Base-by-base conservation (phyloP, 108 stramenopile species). In the Skeletonema tropicum region DNA sequence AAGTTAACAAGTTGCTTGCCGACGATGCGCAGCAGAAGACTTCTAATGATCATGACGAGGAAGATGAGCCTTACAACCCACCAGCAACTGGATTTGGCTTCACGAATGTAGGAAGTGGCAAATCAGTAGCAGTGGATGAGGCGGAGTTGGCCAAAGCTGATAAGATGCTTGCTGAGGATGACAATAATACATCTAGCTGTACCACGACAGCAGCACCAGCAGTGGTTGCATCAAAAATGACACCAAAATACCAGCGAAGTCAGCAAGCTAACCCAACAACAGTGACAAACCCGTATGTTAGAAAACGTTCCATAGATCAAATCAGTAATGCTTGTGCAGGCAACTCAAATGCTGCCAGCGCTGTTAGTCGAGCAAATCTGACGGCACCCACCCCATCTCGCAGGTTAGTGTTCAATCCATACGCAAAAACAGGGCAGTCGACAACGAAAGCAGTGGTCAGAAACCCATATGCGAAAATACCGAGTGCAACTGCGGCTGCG, bases 401-500 rank as follows among this genome's bases (percentile, higher is more conserved):
- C 15, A 70, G 52, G 17, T 60, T 38, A 64, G 58, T 74, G 25
- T 68, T 41, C 72, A 80, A 80, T 69, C 79, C 79, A 25, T 80
- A 80, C 48, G 48, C 66, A 30, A 80, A 73, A 59, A 52, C 72
- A 59, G 1, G 12, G 17, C 35, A 36, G 13, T 42, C 41, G 11
- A 66, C 57, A 41, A 35, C 30, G 45, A 55, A 64, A 42, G 8
- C 26, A 33, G 9, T 39, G 33, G 62, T 70, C n/a, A 48, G 60
- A 31, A 70, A 70, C 70, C 66, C 79, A 36, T 73, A 69, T 45
- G 61, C 52, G 9, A 70, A 49, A 32, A 32, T 10, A 12, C 66
- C 48, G 45, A 36, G 45, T 23, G n/a, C 35, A 3, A 33, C 64
- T 32, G 11, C 46, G 5, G 33, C 60, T 17, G 26, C 19, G 12